Evolutionary conservation across 2,329 filamentous ascomycete genomes (phyloP), one percentile per base, ranked within the genome.

Genomic region (Leptographium flavum): DNA sequence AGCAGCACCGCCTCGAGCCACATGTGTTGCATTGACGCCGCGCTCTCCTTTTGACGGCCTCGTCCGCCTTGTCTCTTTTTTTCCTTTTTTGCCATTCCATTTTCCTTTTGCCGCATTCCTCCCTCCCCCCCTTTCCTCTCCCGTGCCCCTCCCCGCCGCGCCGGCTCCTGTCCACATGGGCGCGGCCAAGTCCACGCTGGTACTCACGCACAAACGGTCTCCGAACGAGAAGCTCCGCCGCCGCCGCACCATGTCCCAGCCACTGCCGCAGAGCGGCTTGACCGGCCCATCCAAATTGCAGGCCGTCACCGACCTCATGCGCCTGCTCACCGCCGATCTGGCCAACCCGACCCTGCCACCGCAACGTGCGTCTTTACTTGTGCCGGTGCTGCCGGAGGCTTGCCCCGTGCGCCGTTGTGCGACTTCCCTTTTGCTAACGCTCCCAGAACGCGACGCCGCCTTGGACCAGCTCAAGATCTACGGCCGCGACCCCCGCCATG

Each of bases 381-480:
- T n/a, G n/a, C n/a, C n/a, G n/a, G n/a, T n/a, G n/a, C n/a, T n/a
- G 14, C 23, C 23, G 5, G 13, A 39, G 11, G 23, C 5, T 25
- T 13, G 22, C 22, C 22, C 13, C 27, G n/a, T n/a, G n/a, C n/a
- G n/a, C n/a, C n/a, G n/a, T n/a, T n/a, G n/a, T n/a, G n/a, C n/a
- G n/a, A n/a, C n/a, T n/a, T n/a, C n/a, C n/a, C n/a, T 5, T 15
- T 14, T 13, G 17, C 28, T 21, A 23, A 36, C 22, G 15, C 13
- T 15, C 9, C n/a, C 50, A 87, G 83, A 84, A 56, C 73, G 78
- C 50, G 73, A 77, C 54, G 63, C 69, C 10, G 67, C 69, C 13
- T 61, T 83, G 4, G 76, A 81, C 52, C 66, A 87, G 54, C 69
- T 95, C 41, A 94, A 94, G 62, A 68, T 88, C 28, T 75, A 84